phyloP scores from a whole-genome alignment of 2,329 filamentous ascomycete genomes.

The Nakataea oryzae region DNA sequence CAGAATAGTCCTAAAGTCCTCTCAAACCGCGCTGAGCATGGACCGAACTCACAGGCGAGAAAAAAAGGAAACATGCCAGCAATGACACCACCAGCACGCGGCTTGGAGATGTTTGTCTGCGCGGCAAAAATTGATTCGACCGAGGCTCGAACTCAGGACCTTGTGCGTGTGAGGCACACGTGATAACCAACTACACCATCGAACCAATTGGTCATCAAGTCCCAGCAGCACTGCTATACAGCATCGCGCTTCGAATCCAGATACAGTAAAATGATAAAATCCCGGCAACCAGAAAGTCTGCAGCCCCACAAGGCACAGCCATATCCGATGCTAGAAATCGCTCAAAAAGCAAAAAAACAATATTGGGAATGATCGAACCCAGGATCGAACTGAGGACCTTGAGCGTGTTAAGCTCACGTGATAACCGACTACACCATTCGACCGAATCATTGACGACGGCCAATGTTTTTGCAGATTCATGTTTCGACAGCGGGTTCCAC shows the following conservation, averaged over 20 bases:
- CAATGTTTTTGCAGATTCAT: background rate
- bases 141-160: background rate
- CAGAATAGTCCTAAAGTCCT: no score
- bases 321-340: background rate
- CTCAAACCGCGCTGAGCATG: no score
- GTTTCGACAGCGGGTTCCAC: background rate
- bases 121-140: background rate
- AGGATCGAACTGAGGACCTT: background rate
- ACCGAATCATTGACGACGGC: background rate
- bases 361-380: background rate
- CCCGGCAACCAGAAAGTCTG: background rate
- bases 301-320: no score
- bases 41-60: no score
- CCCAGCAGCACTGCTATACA: background rate
- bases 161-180: background rate
- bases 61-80: background rate
- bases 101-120: no score
- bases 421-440: background rate
- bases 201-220: background rate
- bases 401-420: background rate
- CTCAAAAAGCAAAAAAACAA: background rate
- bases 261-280: background rate
- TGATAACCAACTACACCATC: background rate
- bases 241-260: background rate
- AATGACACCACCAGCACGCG: no score